These are phyloP conservation scores for Phyllachora maydis DNA, from an alignment of 2,329 filamentous ascomycete species.

Conservation along the genomic window DNA sequence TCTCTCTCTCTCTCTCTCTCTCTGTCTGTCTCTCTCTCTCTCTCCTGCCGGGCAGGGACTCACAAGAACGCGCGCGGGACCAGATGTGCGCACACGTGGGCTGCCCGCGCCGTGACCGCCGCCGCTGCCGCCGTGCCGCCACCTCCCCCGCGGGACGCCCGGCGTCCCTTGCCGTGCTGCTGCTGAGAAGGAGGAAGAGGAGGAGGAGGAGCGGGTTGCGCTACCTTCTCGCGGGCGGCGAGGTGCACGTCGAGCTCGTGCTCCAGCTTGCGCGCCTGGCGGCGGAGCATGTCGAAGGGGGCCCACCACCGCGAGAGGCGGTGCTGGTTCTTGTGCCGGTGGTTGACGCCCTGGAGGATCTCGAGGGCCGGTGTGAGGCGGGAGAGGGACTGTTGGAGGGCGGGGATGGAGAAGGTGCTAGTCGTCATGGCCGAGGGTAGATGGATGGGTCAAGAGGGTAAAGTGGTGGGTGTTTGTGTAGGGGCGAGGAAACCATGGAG, in stretches of 20 bases:
- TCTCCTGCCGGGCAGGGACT: too few species aligned
- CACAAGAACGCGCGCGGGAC: too few species aligned
- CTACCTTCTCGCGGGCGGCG: slow-evolving; percentile 4
- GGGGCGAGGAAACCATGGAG: too few species aligned
- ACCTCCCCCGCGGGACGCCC: slow-evolving; percentile 4
- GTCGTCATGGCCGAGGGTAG: too few species aligned
- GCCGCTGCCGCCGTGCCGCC: slow-evolving; percentile 2
- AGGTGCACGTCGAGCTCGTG: slow-evolving; percentile 11
- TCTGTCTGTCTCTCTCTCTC: neutral
- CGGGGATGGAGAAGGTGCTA: neutral
- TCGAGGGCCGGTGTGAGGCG: slow-evolving; percentile 19
- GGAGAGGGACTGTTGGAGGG: slow-evolving; percentile 2
- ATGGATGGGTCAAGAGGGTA: too few species aligned
- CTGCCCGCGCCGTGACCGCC: too few species aligned
- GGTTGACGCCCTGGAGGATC: slow-evolving; percentile 52
- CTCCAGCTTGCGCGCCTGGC: slow-evolving; percentile 36
- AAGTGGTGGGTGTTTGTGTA: too few species aligned
- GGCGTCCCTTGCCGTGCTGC: neutral
- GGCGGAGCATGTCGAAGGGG: slow-evolving; percentile 50
- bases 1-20: slow-evolving; percentile 1
- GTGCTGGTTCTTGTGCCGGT: slow-evolving; percentile 87
- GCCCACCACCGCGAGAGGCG: slow-evolving; percentile 62
- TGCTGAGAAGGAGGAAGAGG: slow-evolving; percentile 1
- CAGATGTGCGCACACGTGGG: too few species aligned
- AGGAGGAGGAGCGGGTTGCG: slow-evolving; percentile 11